Evolutionary conservation across 2,329 filamentous ascomycete genomes (phyloP).

Genomic region (Echinosphaeria canescens): DNA sequence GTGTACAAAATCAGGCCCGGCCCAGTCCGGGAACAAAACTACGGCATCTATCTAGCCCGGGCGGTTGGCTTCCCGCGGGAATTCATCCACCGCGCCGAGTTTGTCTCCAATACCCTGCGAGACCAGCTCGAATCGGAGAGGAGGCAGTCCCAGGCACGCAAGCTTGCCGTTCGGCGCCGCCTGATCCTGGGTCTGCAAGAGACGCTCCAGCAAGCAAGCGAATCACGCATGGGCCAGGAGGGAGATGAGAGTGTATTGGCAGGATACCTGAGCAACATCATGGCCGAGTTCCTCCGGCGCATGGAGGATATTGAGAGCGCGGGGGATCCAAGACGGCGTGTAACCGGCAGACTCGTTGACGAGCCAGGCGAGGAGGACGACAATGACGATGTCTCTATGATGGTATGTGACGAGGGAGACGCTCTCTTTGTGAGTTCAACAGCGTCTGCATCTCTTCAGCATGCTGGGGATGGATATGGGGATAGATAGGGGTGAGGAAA

Average conservation of each 20-base stretch:
- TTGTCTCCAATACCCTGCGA: conserved; percentile 40
- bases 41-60: conserved; percentile 65
- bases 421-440: too few relatives aligned
- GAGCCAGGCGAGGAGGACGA: too few relatives aligned
- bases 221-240: conserved; percentile 44
- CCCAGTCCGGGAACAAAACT: conserved; percentile 46
- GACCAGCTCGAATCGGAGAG: conserved; percentile 32
- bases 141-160: conserved; percentile 32
- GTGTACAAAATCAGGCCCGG: conserved; percentile 66
- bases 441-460: too few relatives aligned
- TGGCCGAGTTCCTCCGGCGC: conserved; percentile 49
- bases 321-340: too few relatives aligned
- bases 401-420: too few relatives aligned
- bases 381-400: too few relatives aligned
- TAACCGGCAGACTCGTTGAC: too few relatives aligned
- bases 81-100: conserved; percentile 46
- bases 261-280: conserved; percentile 42
- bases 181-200: conserved; percentile 54
- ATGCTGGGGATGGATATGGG: too few relatives aligned
- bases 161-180: conserved; percentile 42
- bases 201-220: conserved; percentile 44
- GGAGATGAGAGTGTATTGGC: conserved; percentile 38
- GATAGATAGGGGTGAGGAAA: too few relatives aligned
- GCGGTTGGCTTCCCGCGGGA: conserved; percentile 48
- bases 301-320: conserved; percentile 58